A percentile compares a stretch with the other conserved stretches of the same genome.
phyloP scores from a whole-genome alignment of 192 early-diverging fungal genomes.

The Coemansia brasiliensis region DNA sequence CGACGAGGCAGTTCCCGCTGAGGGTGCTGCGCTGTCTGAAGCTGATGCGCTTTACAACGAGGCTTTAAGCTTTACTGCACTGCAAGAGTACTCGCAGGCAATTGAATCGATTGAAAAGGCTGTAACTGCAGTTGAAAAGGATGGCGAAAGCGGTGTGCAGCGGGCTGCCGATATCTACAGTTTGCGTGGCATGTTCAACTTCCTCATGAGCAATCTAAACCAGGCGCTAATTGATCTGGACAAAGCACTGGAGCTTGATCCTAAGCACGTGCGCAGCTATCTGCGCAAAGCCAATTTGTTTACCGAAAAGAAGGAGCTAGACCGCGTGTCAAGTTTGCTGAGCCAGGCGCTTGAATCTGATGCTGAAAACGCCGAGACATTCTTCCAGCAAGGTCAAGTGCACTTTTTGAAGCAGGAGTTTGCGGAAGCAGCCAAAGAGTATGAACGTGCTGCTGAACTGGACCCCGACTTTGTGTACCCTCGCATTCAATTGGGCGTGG shows the following conservation, averaged over 20 bases:
- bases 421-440: slow-evolving; percentile 79
- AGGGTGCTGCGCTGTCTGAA: slow-evolving; percentile 25
- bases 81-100: slow-evolving; percentile 63
- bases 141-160: slow-evolving; percentile 28
- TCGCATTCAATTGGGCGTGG: slow-evolving; percentile 92
- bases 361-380: slow-evolving; percentile 80
- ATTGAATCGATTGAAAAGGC: slow-evolving; percentile 67
- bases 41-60: slow-evolving; percentile 56
- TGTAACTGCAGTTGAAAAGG: slow-evolving; percentile 58
- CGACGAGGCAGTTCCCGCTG: slow-evolving; percentile 25
- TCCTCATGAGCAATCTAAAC: slow-evolving; percentile 81
- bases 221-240: slow-evolving; percentile 74
- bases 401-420: slow-evolving; percentile 82
- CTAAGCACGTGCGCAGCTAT: slow-evolving; percentile 77
- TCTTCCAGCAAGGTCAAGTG: slow-evolving; percentile 74
- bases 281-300: slow-evolving; percentile 90
- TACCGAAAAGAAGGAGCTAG: slow-evolving; percentile 75
- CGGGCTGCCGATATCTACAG: slow-evolving; percentile 74
- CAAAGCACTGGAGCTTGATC: slow-evolving; percentile 75
- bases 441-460: slow-evolving; percentile 73
- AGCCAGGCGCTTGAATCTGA: slow-evolving; percentile 58
- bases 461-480: slow-evolving; percentile 84
- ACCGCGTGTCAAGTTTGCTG: slow-evolving; percentile 33
- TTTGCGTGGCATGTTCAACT: slow-evolving; percentile 84
- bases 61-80: slow-evolving; percentile 55